Base-by-base conservation (phyloP, 306 rosid genomes). In the Fragaria nilgerrensis region DNA sequence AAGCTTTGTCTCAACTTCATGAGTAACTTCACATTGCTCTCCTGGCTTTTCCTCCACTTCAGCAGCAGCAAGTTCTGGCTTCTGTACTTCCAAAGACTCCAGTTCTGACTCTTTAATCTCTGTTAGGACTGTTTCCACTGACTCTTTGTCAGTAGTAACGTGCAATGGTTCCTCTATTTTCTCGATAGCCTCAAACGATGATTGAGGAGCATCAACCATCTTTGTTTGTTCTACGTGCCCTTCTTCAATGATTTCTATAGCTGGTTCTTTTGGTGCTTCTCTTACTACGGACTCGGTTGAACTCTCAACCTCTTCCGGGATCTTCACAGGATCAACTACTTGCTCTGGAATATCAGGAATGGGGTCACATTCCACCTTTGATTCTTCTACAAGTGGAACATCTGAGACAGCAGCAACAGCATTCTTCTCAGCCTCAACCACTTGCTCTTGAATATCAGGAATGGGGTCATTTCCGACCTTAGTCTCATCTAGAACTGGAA, bases 1-100 rank as follows among this genome's bases (percentile, higher is more conserved):
- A 43, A n/a, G 49, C 72, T 73, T 77, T 77, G 66, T 76, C 68
- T 29, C 80, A 34, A 76, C 88, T 75, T 84, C 72, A 50, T 69
- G 72, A 52, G 52, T 27, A 59, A 68, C 70, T 77, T 83, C 77
- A 47, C 70, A 61, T 53, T 11, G 66, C 32, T 85, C 89, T 65
- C 64, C 71, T 67, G 75, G 68, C 44, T 75, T 85, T 77, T 85
- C 83, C 52, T 79, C 83, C 68, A 75, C 84, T 85, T 85, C 67
- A 76, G 79, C 13, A 73, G 72, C 37, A 65, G 11, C 82, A 58
- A 27, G 72, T 65, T 65, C 73, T 73, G 74, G 78, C 81, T 80
- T 73, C 68, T 53, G 22, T 22, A 32, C 76, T 34, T 22, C 17
- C 8, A 9, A 9, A 14, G 77, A 19, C 25, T 37, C 62, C 16